phyloP scores from a whole-genome alignment of 2,329 filamentous ascomycete genomes.

The Ceratocystis diversiconidia region DNA sequence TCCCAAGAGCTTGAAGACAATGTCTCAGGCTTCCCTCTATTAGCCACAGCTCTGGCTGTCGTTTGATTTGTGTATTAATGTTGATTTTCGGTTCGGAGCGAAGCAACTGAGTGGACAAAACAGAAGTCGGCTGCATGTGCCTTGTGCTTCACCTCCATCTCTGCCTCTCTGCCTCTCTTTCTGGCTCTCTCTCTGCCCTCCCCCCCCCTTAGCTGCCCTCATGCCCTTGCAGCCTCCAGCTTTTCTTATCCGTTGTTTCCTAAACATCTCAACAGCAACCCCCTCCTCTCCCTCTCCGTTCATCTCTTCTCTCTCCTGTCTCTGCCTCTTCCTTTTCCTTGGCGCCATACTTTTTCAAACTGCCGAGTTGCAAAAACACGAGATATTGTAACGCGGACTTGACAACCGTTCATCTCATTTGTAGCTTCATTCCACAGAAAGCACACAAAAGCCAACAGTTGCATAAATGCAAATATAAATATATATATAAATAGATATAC shows the following conservation, averaged over 20 bases:
- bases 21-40: background rate
- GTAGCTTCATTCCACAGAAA: background rate
- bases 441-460: background rate
- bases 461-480: background rate
- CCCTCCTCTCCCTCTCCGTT: too few species aligned
- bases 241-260: too few species aligned
- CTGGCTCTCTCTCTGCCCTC: background rate
- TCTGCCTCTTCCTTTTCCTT: background rate
- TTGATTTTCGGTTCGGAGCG: background rate
- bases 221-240: too few species aligned
- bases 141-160: background rate
- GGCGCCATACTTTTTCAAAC: background rate
- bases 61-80: background rate
- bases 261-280: too few species aligned
- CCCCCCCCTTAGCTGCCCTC: too few species aligned
- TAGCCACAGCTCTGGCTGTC: background rate
- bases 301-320: too few species aligned
- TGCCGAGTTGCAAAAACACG: background rate
- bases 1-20: background rate
- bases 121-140: background rate
- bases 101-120: background rate
- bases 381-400: background rate
- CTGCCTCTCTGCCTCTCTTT: background rate
- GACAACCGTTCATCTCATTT: background rate
- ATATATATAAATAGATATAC: too few species aligned